phyloP scores from a whole-genome alignment of 2,329 filamentous ascomycete species.

The Fragosphaeria purpurea region DNA sequence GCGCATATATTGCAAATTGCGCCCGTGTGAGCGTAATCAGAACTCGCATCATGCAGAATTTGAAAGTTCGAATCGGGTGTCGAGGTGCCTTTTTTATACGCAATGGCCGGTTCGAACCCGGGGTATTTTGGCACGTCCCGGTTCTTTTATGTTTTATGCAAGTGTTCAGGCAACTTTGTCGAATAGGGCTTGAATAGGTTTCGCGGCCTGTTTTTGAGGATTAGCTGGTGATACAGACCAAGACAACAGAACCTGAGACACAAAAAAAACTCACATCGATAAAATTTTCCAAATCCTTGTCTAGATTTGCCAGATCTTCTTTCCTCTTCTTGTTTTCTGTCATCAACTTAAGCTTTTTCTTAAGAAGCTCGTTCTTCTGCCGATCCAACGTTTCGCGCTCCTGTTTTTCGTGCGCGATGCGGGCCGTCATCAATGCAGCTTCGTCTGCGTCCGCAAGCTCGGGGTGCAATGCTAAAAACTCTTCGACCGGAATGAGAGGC shows the following conservation, averaged over 20 bases:
- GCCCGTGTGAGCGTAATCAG: too few species aligned
- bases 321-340: slow-evolving; percentile 81
- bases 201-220: slow-evolving; percentile 53
- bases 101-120: too few species aligned
- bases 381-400: slow-evolving; percentile 81
- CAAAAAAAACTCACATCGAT: slow-evolving; percentile 57
- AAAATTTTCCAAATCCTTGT: slow-evolving; percentile 87
- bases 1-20: too few species aligned
- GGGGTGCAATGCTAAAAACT: slow-evolving; percentile 69
- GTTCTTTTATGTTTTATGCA: too few species aligned
- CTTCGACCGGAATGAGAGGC: slow-evolving; percentile 71
- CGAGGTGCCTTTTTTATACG: too few species aligned
- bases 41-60: too few species aligned
- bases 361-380: slow-evolving; percentile 66
- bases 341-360: slow-evolving; percentile 52
- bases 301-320: slow-evolving; percentile 82
- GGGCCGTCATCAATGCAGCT: slow-evolving; percentile 74
- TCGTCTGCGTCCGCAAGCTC: slow-evolving; percentile 64
- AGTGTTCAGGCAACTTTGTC: slow-evolving; percentile 53
- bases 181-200: slow-evolving; percentile 78
- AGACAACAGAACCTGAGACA: background rate
- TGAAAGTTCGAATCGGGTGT: too few species aligned
- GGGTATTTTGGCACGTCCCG: too few species aligned
- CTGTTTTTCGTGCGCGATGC: slow-evolving; percentile 81
- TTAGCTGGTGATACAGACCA: slow-evolving; percentile 12